Conservation (phyloP, 2,329 filamentous ascomycete genomes). For the Didymella lethalis region DNA sequence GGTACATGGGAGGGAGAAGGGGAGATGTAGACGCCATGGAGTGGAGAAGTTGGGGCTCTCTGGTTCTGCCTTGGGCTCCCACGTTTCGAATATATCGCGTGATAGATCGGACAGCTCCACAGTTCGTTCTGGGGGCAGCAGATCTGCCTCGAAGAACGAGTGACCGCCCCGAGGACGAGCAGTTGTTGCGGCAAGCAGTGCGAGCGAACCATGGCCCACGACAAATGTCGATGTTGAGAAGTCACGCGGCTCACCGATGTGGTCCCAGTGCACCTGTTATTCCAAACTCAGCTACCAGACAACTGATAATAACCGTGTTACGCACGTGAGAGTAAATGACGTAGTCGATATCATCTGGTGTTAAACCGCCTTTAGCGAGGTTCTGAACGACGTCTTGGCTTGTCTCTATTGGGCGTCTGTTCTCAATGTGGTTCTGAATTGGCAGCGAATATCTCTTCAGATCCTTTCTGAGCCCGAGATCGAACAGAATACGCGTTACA, state of each 20-base stretch:
- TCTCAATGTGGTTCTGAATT: slow-evolving; percentile 58
- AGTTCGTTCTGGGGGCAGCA: slow-evolving; percentile 54
- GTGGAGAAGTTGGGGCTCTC: slow-evolving; percentile 24
- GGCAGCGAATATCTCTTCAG: slow-evolving; percentile 54
- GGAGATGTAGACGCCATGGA: slow-evolving; percentile 55
- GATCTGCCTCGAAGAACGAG: slow-evolving; percentile 55
- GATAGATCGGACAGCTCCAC: slow-evolving; percentile 55
- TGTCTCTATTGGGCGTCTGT: slow-evolving; percentile 55
- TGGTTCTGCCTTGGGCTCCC: neutral
- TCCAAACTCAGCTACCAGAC: neutral
- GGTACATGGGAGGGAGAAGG: slow-evolving; percentile 57
- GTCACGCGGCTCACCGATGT: slow-evolving; percentile 52
- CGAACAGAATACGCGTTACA: slow-evolving; percentile 59
- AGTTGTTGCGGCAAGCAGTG: slow-evolving; percentile 35
- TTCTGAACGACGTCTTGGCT: slow-evolving; percentile 52
- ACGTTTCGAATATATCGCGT: slow-evolving; percentile 11
- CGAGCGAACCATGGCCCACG: slow-evolving; percentile 46
- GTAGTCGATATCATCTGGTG: slow-evolving; percentile 51
- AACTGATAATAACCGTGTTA: neutral
- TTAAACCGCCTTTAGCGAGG: slow-evolving; percentile 48
- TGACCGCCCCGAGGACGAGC: slow-evolving; percentile 40
- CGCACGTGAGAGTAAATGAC: slow-evolving; percentile 54
- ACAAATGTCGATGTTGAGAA: slow-evolving; percentile 52
- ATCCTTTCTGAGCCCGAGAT: slow-evolving; percentile 61
- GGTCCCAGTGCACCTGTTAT: slow-evolving; percentile 53